phyloP scores from a whole-genome alignment of 2,329 filamentous ascomycete species.

The Scleromitrula shiraiana region DNA sequence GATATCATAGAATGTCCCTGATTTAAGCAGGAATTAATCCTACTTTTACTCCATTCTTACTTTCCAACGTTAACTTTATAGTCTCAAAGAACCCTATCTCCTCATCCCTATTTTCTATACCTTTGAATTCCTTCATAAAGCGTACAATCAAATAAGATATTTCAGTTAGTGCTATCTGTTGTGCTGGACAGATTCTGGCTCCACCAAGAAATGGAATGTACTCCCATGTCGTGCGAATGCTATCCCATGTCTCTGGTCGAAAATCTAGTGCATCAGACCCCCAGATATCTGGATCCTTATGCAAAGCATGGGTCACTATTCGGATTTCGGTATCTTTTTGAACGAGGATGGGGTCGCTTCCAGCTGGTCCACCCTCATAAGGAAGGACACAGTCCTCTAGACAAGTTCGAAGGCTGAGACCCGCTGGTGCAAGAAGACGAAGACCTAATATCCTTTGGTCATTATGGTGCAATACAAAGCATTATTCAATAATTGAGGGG shows the following conservation, averaged over 20 bases:
- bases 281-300: conserved; percentile 31
- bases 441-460: too few species aligned
- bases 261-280: conserved; percentile 32
- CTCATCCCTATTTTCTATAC: background rate
- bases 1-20: too few species aligned
- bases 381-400: conserved; percentile 14
- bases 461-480: too few species aligned
- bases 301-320: conserved; percentile 27
- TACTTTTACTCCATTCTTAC: background rate
- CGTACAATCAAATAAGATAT: background rate
- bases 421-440: too few species aligned
- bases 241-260: conserved; percentile 34
- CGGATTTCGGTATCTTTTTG: conserved; percentile 13
- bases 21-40: background rate
- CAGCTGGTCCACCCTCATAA: conserved; percentile 22
- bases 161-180: background rate
- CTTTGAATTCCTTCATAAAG: background rate
- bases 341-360: conserved; percentile 21
- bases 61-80: background rate
- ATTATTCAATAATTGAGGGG: too few species aligned
- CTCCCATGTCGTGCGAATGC: conserved; percentile 24
- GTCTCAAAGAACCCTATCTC: background rate
- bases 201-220: conserved; percentile 1
- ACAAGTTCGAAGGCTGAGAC: background rate
- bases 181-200: background rate